Conservation (phyloP, 148 eudicot genomes). For the Persicaria maculosa region DNA sequence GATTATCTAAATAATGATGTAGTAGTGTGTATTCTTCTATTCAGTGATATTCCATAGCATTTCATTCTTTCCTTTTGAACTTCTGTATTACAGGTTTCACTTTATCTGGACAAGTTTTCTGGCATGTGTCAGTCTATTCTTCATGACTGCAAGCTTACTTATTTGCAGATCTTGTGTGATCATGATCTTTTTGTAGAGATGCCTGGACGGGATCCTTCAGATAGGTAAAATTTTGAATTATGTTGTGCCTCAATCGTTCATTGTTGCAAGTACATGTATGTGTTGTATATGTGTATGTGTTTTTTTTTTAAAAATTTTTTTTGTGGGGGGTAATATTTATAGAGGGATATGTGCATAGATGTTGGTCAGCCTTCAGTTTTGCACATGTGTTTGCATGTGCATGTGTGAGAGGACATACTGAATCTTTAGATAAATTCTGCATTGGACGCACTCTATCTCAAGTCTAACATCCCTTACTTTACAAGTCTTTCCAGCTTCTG, state of each 20-base stretch:
- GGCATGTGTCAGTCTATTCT: slow-evolving; percentile 87
- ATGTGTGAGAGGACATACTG: neutral
- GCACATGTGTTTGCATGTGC: too few species aligned
- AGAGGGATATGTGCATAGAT: neutral
- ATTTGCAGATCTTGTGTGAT: slow-evolving; percentile 92
- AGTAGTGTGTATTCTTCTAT: neutral
- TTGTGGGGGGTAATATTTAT: too few species aligned
- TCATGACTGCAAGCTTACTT: slow-evolving; percentile 99
- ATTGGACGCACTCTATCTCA: neutral
- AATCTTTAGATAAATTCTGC: neutral
- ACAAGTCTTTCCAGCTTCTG: neutral
- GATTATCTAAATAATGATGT: neutral
- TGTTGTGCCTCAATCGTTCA: neutral
- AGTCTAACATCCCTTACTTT: neutral
- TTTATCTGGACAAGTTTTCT: slow-evolving; percentile 96
- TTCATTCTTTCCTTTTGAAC: neutral
- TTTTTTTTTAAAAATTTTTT: too few species aligned
- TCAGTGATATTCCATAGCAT: neutral
- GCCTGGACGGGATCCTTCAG: slow-evolving; percentile 99
- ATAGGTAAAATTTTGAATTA: slow-evolving; percentile 48
- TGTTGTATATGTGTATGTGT: neutral
- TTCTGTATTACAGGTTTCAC: slow-evolving; percentile 57
- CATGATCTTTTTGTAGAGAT: slow-evolving; percentile 99
- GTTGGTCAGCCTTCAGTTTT: neutral
- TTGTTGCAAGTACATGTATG: neutral